Evolutionary conservation across 768 basidiomycete species (phyloP), one percentile per base, ranked within the genome.

Genomic region (Phaeolepiota aurea): DNA sequence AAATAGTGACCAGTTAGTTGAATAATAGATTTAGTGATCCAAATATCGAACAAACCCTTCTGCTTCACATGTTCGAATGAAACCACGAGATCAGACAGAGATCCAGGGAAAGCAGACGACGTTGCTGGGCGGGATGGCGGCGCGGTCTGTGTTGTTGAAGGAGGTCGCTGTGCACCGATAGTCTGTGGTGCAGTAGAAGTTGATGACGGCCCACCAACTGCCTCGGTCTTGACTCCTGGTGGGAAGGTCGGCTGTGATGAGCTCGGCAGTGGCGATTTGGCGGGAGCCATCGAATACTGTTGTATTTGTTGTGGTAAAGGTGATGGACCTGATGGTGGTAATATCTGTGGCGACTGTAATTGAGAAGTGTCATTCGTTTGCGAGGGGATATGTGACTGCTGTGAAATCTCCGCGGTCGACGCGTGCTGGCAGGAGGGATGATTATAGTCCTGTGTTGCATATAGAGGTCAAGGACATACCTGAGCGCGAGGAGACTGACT

Each of bases 21-120:
- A 20, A 25, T 25, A 32, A 31, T 14, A 5, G 15, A 19, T 30
- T 28, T 7, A 7, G n/a, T 15, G 16, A 19, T 9, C 3, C 14
- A 35, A 43, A 34, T 69, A 37, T 46, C n/a, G n/a, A n/a, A n/a
- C n/a, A n/a, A n/a, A 92, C 93, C 91, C 59, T 96, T 92, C 69
- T 94, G 91, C 65, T 97, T 98, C 32, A 94, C 91, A 34, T 74
- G 85, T 66, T 98, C 94, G 54, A 97, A 98, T 30, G 89, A 91
- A 15, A 85, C 79, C 30, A 97, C 92, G 40, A 99, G 70, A 56
- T 97, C 94, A 9, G 89, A 88, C 55, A 99, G 57, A 19, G 82
- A 89, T 42, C 82, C 87, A 13, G 88, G 91, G 73, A 83, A 82
- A 15, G 77, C 76, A 16, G 68, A 50, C 14, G 69, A 48, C 48